A percentile compares a stretch with the other conserved stretches of the same genome.
Evolutionary conservation across 2,329 filamentous ascomycete species (phyloP).

Genomic region (Aotearoamyces nothofagi): DNA sequence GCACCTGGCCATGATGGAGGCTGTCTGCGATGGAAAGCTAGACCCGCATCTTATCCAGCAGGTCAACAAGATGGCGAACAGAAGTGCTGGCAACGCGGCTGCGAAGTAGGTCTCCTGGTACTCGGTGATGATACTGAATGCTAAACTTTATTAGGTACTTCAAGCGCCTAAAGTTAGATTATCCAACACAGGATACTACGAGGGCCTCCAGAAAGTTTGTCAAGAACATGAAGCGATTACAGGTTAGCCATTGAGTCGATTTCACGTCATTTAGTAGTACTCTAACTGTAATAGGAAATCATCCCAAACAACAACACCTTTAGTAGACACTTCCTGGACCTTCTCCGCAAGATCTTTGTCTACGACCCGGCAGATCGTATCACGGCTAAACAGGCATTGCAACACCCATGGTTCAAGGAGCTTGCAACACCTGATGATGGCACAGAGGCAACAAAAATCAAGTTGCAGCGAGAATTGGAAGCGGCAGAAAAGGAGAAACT

Average conservation of each 20-base stretch:
- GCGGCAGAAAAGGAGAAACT: slow-evolving; percentile 6
- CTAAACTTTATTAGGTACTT: slow-evolving; percentile 39
- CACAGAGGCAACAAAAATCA: slow-evolving; percentile 51
- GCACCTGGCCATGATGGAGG: slow-evolving; percentile 64
- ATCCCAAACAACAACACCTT: slow-evolving; percentile 45
- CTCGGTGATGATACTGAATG: background rate
- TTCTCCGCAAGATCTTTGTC: slow-evolving; percentile 51
- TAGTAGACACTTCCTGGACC: slow-evolving; percentile 45
- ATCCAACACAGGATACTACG: slow-evolving; percentile 46
- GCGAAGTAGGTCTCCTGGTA: slow-evolving; percentile 37
- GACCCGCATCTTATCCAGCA: slow-evolving; percentile 41
- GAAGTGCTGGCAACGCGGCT: slow-evolving; percentile 43
- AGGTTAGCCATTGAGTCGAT: slow-evolving; percentile 31
- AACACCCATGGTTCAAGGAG: slow-evolving; percentile 56
- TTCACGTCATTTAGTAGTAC: slow-evolving; percentile 2
- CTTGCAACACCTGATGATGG: slow-evolving; percentile 47
- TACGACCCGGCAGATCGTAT: slow-evolving; percentile 52
- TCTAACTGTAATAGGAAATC: slow-evolving; percentile 37
- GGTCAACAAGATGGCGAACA: slow-evolving; percentile 39
- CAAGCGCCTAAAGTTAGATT: slow-evolving; percentile 49
- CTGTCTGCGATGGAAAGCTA: slow-evolving; percentile 43
- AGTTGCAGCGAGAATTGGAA: slow-evolving; percentile 18
- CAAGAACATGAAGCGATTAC: slow-evolving; percentile 54
- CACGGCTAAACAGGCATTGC: slow-evolving; percentile 48
- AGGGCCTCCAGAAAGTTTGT: slow-evolving; percentile 51